Evolutionary conservation across 2,329 filamentous ascomycete species (phyloP), one percentile per base, ranked within the genome.

Genomic region (Paecilomyces niveus): DNA sequence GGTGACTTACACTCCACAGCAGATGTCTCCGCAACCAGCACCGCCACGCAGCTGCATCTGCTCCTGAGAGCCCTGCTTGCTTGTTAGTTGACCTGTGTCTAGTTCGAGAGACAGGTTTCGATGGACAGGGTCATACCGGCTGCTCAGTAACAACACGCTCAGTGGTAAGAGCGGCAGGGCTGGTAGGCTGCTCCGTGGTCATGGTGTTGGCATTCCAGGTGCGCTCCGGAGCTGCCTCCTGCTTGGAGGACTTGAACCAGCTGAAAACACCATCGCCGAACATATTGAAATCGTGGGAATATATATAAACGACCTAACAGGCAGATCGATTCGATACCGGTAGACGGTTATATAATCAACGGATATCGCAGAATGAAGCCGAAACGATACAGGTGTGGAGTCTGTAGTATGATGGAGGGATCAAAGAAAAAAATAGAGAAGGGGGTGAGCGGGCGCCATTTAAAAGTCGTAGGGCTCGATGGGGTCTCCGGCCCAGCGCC

Each of bases 171-270:
- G 68, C 67, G 18, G 65, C 63, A 52, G 70, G 70, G 60, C 67
- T 70, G 26, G 64, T 58, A 9, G 70, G 70, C 61, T 70, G 69
- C 49, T 71, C 65, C 68, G 70, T 71, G 53, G 68, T 66, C 53
- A 72, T 59, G 13, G 68, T 68, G 61, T 67, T 64, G 57, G 69
- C 53, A 62, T 72, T 69, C 70, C 69, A 72, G n/a, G 62, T 62
- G 24, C 54, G 50, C 58, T 68, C 55, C n/a, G 54, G 57, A 24
- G 63, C 49, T 52, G 60, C 13, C 31, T 65, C 56, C 57, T 68
- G 58, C 58, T 68, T 64, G 52, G 68, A 59, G 35, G 70, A 68
- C 58, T 71, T 72, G 67, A 71, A 72, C 56, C 64, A 62, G 65
- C 66, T 66, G 68, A 71, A 68, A 63, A 69, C 53, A 33, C 55